Evolutionary conservation across 768 basidiomycete genomes (phyloP).

Genomic region (Filobasidium wieringae): DNA sequence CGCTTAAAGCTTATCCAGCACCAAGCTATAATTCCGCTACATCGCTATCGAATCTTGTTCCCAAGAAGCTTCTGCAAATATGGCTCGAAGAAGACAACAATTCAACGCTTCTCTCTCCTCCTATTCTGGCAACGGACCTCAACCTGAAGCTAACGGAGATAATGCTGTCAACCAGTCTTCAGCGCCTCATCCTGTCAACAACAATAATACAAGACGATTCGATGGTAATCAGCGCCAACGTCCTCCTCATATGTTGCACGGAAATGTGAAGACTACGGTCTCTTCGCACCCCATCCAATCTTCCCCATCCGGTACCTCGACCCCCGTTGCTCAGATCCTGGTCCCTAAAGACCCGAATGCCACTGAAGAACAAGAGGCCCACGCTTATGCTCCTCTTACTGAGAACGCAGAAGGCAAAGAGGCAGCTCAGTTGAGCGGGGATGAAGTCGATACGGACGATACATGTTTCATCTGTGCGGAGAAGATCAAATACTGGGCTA

Average conservation of each 20-base stretch:
- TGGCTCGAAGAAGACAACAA: slow-evolving; percentile 11
- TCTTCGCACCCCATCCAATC: background rate
- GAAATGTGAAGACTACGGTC: background rate
- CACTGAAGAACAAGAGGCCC: background rate
- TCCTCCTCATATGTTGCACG: background rate
- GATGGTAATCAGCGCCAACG: background rate
- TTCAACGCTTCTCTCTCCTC: slow-evolving; percentile 7
- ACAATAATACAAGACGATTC: background rate
- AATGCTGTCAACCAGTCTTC: no score
- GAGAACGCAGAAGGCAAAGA: background rate
- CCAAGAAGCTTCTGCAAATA: background rate
- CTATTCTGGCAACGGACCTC: background rate
- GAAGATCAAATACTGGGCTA: slow-evolving; percentile 74
- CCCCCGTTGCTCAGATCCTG: background rate
- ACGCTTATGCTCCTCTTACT: no score
- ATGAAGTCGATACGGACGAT: slow-evolving; percentile 18
- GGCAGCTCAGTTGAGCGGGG: background rate
- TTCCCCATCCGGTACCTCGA: background rate
- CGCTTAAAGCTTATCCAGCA: no score
- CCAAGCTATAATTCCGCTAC: no score
- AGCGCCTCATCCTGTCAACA: background rate
- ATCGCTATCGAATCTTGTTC: no score
- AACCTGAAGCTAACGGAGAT: no score
- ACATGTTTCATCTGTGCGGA: slow-evolving; percentile 90
- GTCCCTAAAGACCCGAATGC: background rate